Evolutionary conservation across 805 yeast species (phyloP), one percentile per base, ranked within the genome.

Genomic region (Saturnispora dispora): DNA sequence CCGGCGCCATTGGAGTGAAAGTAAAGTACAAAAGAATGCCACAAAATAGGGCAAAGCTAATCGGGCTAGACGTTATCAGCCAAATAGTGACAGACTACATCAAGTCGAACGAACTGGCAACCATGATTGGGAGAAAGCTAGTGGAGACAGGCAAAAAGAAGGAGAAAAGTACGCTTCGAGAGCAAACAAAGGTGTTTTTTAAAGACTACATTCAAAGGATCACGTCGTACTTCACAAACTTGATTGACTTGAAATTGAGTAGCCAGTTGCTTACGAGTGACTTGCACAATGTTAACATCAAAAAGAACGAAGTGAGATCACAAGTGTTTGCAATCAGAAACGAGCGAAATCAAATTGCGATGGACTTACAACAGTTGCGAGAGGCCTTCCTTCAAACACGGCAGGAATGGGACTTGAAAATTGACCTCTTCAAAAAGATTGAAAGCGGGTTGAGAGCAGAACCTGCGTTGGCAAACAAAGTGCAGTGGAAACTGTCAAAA

Each of bases 181-280:
- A 35, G 15, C 20, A 42, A 15, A 40, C 37, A 3, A 39, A 40
- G 18, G n/a, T 32, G 52, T 55, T 61, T 55, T 27, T 54, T 53
- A 43, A 47, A 48, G 58, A 49, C 8, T 70, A 67, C 53, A 46
- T 52, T 5, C 52, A 53, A 2, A 40, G 57, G n/a, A 51, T 65
- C n/a, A 57, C 58, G 13, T 48, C 50, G 3, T 66, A 68, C 60
- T 65, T 71, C 42, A 56, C 56, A 2, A 58, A 60, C 11, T 54
- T 70, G 25, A 58, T 72, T 32, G 76, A 72, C 55, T 48, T 67
- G 5, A 63, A 66, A 49, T 52, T 72, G 41, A 58, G 66, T 1
- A 72, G 69, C 55, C 66, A 70, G 42, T 55, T 63, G 22, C 55
- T 69, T n/a, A 47, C 59, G 11, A 57, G 58, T 25, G 66, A 69